These are phyloP conservation scores for Aspergillus leporis DNA, from an alignment of 495 filamentous ascomycete species.

Conservation along the genomic window DNA sequence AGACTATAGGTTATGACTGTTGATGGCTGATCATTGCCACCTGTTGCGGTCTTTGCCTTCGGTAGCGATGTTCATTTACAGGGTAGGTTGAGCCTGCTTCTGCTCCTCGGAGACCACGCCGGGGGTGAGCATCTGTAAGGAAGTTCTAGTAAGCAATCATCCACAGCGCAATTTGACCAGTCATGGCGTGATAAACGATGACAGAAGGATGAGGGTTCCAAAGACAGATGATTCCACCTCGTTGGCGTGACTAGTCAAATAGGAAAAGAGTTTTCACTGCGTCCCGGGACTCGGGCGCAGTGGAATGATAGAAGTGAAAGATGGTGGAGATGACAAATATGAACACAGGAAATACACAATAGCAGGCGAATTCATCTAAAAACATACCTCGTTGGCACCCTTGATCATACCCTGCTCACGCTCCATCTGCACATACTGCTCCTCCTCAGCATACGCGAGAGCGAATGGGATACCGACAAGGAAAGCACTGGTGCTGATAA, in stretches of 20 bases:
- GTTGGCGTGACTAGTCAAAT: not conserved
- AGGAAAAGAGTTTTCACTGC: slow-evolving; percentile 17
- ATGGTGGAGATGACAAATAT: not conserved
- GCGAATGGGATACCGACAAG: slow-evolving; percentile 91
- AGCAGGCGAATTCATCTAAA: not conserved
- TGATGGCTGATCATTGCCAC: slow-evolving; percentile 15
- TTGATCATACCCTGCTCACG: slow-evolving; percentile 94
- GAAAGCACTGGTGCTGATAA: slow-evolving; percentile 82
- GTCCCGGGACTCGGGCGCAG: slow-evolving; percentile 5
- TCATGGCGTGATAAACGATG: not conserved
- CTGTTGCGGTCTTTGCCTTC: slow-evolving; percentile 26
- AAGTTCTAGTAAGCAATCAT: slow-evolving; percentile 16
- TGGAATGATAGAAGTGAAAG: not conserved
- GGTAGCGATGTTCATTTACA: slow-evolving; percentile 38
- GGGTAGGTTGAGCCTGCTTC: slow-evolving; percentile 39
- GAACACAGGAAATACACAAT: slow-evolving; percentile 1
- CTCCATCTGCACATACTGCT: slow-evolving; percentile 95
- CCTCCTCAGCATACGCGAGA: slow-evolving; percentile 90
- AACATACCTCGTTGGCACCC: slow-evolving; percentile 67
- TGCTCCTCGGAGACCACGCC: slow-evolving; percentile 36
- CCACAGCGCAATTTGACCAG: not conserved
- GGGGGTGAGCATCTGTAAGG: slow-evolving; percentile 48
- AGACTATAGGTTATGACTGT: slow-evolving; percentile 8
- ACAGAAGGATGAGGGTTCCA: not conserved
- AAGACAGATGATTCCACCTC: not conserved